Base-by-base conservation (phyloP, 306 rosid genomes). In the Alnus glutinosa region DNA sequence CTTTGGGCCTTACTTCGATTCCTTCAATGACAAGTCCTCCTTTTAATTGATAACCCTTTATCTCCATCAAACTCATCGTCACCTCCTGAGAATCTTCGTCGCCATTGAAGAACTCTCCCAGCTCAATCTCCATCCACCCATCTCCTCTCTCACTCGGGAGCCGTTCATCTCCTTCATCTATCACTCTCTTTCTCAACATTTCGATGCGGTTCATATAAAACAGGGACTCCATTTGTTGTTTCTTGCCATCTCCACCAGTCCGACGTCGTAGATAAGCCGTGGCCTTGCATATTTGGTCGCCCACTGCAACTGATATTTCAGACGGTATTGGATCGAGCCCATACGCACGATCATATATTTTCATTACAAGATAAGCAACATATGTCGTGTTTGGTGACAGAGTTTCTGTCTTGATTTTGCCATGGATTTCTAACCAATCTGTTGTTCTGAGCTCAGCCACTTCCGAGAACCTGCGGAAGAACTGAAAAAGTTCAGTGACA, bases 91-190 rank as follows among this genome's bases (percentile, higher is more conserved):
- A 88, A 3, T 10, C 42, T 64, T 87, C 84, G 0, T 87, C 84
- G 0, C 79, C 89, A 6, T 23, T 83, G 16, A 79, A 85, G 55
- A 92, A 90, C 62, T 84, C 85, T 1, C 97, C 97, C 4, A 92
- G 37, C 80, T 90, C 86, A 61, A 92, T 83, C 85, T 92, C 97
- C 90, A 79, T 79, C 97, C 97, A 92, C 9, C 89, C 91, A 68
- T 87, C 94, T 0, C 77, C 81, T 79, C 97, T 88, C 16, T 84
- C 52, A 0, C 1, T 16, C 0, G 86, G 74, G 16, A 75, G 49
- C 71, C 18, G 55, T 28, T 13, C 2, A 6, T 47, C 64, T 14
- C 69, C 61, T 34, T 79, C 7, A 4, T 42, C 50, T 1, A 7
- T 36, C 54, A 34, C 71, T 15, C 57, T 48, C 42, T 76, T 80